These are phyloP conservation scores for Lithohypha guttulata DNA, from an alignment of 2,329 filamentous ascomycete genomes.

Conservation along the genomic window DNA sequence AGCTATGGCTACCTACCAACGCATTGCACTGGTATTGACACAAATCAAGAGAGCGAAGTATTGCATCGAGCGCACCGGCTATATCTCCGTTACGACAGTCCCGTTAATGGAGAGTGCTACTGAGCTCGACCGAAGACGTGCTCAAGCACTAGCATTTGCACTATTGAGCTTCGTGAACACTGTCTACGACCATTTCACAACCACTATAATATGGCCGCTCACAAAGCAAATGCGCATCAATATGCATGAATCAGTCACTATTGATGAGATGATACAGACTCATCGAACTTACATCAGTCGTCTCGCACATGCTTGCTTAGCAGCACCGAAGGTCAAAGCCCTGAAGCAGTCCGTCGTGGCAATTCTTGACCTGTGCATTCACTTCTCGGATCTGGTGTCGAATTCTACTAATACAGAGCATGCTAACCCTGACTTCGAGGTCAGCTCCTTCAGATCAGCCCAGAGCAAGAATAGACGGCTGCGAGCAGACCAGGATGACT, in stretches of 20 bases:
- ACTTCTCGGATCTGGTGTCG: constrained; percentile 48
- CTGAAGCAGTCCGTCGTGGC: constrained; percentile 65
- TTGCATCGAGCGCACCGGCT: constrained; percentile 46
- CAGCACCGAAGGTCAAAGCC: constrained; percentile 56
- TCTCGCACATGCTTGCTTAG: constrained; percentile 57
- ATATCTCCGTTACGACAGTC: constrained; percentile 28
- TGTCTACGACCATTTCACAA: constrained; percentile 65
- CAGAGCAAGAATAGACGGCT: constrained; percentile 11
- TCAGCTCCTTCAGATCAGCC: constrained; percentile 17
- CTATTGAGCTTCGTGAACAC: constrained; percentile 69
- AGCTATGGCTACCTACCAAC: constrained; percentile 57
- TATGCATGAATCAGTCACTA: constrained; percentile 54
- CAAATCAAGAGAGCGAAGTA: constrained; percentile 64
- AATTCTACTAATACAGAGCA: constrained; percentile 10
- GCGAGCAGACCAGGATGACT: constrained; percentile 9
- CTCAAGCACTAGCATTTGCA: constrained; percentile 47
- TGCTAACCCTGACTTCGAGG: constrained; percentile 9
- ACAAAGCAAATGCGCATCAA: constrained; percentile 45
- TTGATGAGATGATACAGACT: constrained; percentile 68
- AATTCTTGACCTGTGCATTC: constrained; percentile 63
- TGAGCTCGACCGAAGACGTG: constrained; percentile 10
- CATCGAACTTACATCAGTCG: constrained; percentile 55
- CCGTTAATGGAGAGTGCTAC: constrained; percentile 18
- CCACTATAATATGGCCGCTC: constrained; percentile 56
- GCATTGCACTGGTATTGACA: constrained; percentile 63